Evolutionary conservation across 805 yeast species (phyloP), one percentile per base, ranked within the genome.

Genomic region (Suhomyces kilbournensis): DNA sequence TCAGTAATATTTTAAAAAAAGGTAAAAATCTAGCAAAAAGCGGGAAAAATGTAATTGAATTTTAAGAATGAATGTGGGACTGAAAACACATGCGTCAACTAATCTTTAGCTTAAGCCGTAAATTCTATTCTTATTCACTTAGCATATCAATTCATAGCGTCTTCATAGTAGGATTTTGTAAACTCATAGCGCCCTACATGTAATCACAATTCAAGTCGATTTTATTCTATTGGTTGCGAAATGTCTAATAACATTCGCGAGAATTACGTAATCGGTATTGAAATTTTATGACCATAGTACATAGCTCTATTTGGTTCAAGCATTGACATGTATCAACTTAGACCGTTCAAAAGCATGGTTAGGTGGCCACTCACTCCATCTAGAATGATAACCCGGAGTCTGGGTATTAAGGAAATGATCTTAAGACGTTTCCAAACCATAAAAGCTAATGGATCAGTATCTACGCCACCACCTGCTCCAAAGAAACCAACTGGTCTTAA

Each of bases 401-500:
- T 15, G 5, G 40, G 15, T 9, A 17, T 46, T 3, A 32, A 26
- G 28, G 40, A 53, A 26, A 50, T 39, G 9, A 23, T 53, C 10
- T 51, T 51, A 49, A 49, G 46, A 25, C 54, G 63, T 38, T 53
- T 61, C 26, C 67, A 65, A 50, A 56, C 66, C 17, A 57, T 61
- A 9, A 53, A 48, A 20, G 44, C 57, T 14, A 49, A 42, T 22
- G 39, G 32, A 9, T 9, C 46, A 6, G 22, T 22, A 9, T 14
- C 19, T 12, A 32, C 38, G 38, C 50, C 50, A 47, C 47, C 47
- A 28, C 28, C 47, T 15, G n/a, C 48, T 10, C 35, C 35, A 2
- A 69, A 63, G 55, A 71, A 75, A 48, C 70, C 77, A 17, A 66
- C 71, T 1, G 84, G 84, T 12, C 67, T 82, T 34, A 89, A 83